Evolutionary conservation across 2,329 filamentous ascomycete genomes (phyloP).

Genomic region (Colletotrichum chlorophyti): DNA sequence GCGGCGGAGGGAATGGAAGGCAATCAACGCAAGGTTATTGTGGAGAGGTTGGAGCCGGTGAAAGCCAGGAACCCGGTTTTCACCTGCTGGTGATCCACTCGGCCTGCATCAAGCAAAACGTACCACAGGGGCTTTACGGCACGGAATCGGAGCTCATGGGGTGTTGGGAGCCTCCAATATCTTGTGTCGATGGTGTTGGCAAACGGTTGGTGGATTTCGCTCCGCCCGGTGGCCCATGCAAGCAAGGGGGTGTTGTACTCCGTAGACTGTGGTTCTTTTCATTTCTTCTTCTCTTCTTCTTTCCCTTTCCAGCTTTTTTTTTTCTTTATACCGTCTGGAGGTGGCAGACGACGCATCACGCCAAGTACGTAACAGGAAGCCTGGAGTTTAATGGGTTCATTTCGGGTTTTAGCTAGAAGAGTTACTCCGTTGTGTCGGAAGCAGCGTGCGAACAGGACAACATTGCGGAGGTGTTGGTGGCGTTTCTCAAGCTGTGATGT

Average conservation of each 20-base stretch:
- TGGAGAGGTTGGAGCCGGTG: conserved; percentile 93
- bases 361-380: conserved; percentile 3
- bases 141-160: conserved; percentile 10
- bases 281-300: background rate
- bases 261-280: background rate
- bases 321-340: background rate
- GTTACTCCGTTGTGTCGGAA: conserved; percentile 4
- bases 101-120: conserved; percentile 14
- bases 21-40: conserved; percentile 91
- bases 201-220: conserved; percentile 12
- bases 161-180: conserved; percentile 3
- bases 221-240: conserved; percentile 11
- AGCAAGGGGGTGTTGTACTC: conserved; percentile 5
- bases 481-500: background rate
- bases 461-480: conserved; percentile 11
- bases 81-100: conserved; percentile 80
- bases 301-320: too few species aligned
- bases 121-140: background rate
- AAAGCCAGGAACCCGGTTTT: conserved; percentile 96
- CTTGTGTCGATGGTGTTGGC: too few species aligned
- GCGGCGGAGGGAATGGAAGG: conserved; percentile 94
- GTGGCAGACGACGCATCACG: conserved; percentile 8
- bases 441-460: conserved; percentile 20
- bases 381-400: conserved; percentile 12
- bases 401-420: conserved; percentile 12